Conservation (phyloP, 2,329 filamentous ascomycete genomes). For the Arthrobotrys entomopaga region DNA sequence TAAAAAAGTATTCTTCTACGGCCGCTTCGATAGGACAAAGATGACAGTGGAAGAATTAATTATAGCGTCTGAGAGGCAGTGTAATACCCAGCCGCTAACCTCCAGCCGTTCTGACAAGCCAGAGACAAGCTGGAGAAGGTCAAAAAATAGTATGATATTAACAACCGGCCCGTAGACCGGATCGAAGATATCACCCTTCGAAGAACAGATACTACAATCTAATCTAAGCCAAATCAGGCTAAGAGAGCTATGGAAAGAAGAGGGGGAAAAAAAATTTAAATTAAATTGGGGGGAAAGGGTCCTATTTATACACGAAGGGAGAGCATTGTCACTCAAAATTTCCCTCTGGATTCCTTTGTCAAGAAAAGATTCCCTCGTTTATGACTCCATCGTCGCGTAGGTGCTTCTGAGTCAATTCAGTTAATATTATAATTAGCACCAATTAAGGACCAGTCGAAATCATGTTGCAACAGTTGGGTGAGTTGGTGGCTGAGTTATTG, state of each 20-base stretch:
- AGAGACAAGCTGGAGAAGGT: not conserved
- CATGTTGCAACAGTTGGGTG: no score
- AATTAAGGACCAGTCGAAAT: no score
- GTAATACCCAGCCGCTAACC: slow-evolving; percentile 33
- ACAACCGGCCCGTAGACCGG: not conserved
- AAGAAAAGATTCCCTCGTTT: slow-evolving; percentile 14
- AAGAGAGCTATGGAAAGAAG: slow-evolving; percentile 7
- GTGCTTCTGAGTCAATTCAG: no score
- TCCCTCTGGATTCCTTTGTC: slow-evolving; percentile 6
- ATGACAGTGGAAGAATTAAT: not conserved
- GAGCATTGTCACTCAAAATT: slow-evolving; percentile 5
- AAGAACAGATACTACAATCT: slow-evolving; percentile 41
- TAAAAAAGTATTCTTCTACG: not conserved
- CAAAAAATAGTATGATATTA: slow-evolving; percentile 37
- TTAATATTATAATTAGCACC: no score
- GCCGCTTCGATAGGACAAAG: slow-evolving; percentile 7
- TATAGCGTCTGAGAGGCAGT: slow-evolving; percentile 28
- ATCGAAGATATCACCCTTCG: slow-evolving; percentile 43
- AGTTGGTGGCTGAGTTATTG: no score
- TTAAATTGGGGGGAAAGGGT: slow-evolving; percentile 2
- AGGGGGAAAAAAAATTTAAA: not conserved
- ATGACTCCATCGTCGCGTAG: not conserved
- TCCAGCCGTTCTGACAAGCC: slow-evolving; percentile 27
- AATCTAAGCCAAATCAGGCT: slow-evolving; percentile 6
- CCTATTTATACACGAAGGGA: slow-evolving; percentile 13